phyloP scores from a whole-genome alignment of 345 rosid genomes.

The Citrus trifoliata region DNA sequence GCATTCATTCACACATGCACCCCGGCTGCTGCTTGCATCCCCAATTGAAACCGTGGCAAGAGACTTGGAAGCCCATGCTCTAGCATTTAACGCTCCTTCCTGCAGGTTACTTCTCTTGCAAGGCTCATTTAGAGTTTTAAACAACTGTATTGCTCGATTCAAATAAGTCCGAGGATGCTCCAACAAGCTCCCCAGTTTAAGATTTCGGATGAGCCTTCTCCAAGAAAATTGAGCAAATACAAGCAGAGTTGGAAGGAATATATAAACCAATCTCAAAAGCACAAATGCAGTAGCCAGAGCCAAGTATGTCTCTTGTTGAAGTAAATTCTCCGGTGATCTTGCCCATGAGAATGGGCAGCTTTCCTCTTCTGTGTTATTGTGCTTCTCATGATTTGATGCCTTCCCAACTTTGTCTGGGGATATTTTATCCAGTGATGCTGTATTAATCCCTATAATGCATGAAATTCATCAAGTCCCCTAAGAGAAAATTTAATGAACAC shows the following conservation, averaged over 20 bases:
- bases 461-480: slow-evolving; percentile 2
- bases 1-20: slow-evolving; percentile 25
- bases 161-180: slow-evolving; percentile 65
- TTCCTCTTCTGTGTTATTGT: slow-evolving; percentile 50
- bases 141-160: slow-evolving; percentile 47
- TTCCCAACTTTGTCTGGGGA: slow-evolving; percentile 33
- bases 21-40: slow-evolving; percentile 71
- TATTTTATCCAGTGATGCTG: slow-evolving; percentile 36
- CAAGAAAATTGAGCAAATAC: slow-evolving; percentile 38
- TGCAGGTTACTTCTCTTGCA: slow-evolving; percentile 85
- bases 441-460: slow-evolving; percentile 43
- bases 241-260: slow-evolving; percentile 50
- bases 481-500: background rate
- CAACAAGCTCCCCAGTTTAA: slow-evolving; percentile 49
- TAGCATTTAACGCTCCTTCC: slow-evolving; percentile 86
- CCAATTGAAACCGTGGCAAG: slow-evolving; percentile 90
- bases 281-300: slow-evolving; percentile 75
- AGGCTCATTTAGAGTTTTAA: slow-evolving; percentile 63
- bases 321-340: slow-evolving; percentile 87
- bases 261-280: slow-evolving; percentile 52
- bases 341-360: slow-evolving; percentile 97
- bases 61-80: slow-evolving; percentile 93
- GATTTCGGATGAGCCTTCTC: slow-evolving; percentile 45
- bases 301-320: slow-evolving; percentile 76
- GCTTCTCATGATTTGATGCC: slow-evolving; percentile 47